phyloP scores from a whole-genome alignment of 1,284 basidiomycete genomes.

The Trametes sp. region DNA sequence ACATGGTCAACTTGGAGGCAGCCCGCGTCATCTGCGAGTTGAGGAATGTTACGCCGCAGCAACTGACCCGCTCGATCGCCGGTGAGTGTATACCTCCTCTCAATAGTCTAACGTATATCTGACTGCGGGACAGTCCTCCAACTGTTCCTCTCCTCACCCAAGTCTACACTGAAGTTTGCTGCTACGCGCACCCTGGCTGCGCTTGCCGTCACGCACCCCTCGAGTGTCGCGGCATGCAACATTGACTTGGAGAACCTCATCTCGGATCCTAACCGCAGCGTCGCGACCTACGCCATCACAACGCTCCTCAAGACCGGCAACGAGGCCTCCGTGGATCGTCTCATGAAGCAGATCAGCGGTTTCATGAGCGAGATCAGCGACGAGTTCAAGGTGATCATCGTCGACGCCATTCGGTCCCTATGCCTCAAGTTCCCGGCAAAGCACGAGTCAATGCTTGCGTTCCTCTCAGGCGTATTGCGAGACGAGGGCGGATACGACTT shows the following conservation, averaged over 20 bases:
- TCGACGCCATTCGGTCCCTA: constrained; percentile 97
- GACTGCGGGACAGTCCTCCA: constrained; percentile 72
- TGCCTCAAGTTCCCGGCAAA: constrained; percentile 99
- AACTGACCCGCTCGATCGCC: constrained; percentile 89
- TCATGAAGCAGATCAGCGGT: constrained; percentile 99
- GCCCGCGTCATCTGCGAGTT: constrained; percentile 98
- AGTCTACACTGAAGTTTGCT: constrained; percentile 95
- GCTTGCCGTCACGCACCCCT: constrained; percentile 85
- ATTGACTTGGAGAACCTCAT: constrained; percentile 98
- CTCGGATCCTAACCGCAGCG: constrained; percentile 94
- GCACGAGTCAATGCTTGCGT: constrained; percentile 94
- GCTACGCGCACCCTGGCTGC: constrained; percentile 95
- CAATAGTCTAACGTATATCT: constrained; percentile 10
- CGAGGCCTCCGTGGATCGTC: constrained; percentile 97
- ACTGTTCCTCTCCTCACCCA: constrained; percentile 92
- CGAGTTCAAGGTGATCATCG: constrained; percentile 99
- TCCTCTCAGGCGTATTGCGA: constrained; percentile 92
- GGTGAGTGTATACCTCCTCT: constrained; percentile 54
- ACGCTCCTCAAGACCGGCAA: constrained; percentile 99
- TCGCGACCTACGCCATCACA: constrained; percentile 99
- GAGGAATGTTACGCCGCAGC: constrained; percentile 80
- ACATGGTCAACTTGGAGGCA: constrained; percentile 99
- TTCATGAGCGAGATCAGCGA: constrained; percentile 99
- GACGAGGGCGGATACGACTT: constrained; percentile 99
- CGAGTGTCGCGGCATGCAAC: constrained; percentile 92